Conservation (phyloP, 2,329 filamentous ascomycete species). For the Capronia epimyces region DNA sequence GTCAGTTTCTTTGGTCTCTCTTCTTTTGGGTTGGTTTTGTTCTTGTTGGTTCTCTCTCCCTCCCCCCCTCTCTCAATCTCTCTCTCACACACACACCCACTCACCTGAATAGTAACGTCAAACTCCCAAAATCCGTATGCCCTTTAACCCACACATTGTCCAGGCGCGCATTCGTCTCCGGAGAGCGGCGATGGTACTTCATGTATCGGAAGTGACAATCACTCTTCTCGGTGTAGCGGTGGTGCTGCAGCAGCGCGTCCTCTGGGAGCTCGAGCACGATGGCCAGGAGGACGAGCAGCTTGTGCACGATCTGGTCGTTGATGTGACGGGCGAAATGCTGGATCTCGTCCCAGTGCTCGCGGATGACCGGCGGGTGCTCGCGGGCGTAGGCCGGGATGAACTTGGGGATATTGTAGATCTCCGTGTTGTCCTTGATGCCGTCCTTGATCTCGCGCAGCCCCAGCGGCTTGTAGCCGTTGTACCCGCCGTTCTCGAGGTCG, state of each 20-base stretch:
- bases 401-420: conserved; percentile 59
- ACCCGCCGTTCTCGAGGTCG: conserved; percentile 48
- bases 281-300: conserved; percentile 54
- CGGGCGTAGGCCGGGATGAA: conserved; percentile 45
- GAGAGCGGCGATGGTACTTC: conserved; percentile 48
- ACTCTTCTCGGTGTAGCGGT: conserved; percentile 52
- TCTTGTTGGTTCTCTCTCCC: too few species aligned
- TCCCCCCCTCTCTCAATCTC: too few species aligned
- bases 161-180: conserved; percentile 43
- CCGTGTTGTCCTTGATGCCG: conserved; percentile 47
- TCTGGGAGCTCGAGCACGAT: conserved; percentile 55
- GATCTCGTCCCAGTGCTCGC: conserved; percentile 50
- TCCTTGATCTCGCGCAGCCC: conserved; percentile 36
- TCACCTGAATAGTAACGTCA: conserved; percentile 49
- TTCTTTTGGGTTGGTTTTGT: too few species aligned
- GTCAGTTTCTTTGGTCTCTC: too few species aligned
- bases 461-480: conserved; percentile 51
- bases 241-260: conserved; percentile 51
- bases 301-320: conserved; percentile 52
- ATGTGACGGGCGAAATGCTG: conserved; percentile 49
- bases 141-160: conserved; percentile 44
- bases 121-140: conserved; percentile 53
- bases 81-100: too few species aligned
- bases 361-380: conserved; percentile 45
- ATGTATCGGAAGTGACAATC: conserved; percentile 59